Percentiles rank a stretch among this genome's conserved stretches.
phyloP scores from a whole-genome alignment of 1,284 basidiomycete genomes.

The Tilletia horrida region DNA sequence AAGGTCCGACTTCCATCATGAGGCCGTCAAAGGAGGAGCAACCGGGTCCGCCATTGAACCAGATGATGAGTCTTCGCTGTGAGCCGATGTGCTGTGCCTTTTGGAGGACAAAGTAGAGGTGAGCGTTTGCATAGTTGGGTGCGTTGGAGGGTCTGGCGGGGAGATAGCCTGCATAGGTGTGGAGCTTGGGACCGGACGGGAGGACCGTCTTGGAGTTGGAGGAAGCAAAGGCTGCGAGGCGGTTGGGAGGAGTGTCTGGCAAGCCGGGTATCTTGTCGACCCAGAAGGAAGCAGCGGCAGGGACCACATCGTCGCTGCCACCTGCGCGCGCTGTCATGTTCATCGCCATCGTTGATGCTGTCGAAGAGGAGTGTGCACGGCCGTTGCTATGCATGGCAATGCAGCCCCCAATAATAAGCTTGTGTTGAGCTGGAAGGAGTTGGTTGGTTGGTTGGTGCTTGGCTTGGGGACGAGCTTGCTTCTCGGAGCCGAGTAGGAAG shows the following conservation, averaged over 20 bases:
- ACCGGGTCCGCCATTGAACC: slow-evolving; percentile 96
- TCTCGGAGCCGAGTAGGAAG: too few species aligned
- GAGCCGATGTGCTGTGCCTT: slow-evolving; percentile 83
- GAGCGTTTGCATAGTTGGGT: slow-evolving; percentile 60
- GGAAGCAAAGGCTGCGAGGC: not conserved
- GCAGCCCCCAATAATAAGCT: too few species aligned
- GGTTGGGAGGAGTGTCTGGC: not conserved
- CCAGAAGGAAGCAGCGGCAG: slow-evolving; percentile 12
- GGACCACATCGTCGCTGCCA: slow-evolving; percentile 1
- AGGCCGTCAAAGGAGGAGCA: slow-evolving; percentile 95
- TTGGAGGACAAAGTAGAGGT: slow-evolving; percentile 84
- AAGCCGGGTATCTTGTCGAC: slow-evolving; percentile 11
- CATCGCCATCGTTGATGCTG: slow-evolving; percentile 2
- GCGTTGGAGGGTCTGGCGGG: slow-evolving; percentile 24
- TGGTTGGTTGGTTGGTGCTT: too few species aligned
- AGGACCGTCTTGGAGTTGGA: not conserved
- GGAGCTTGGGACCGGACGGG: slow-evolving; percentile 15
- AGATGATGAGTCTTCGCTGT: slow-evolving; percentile 82
- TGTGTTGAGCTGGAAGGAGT: not conserved
- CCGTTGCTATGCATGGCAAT: too few species aligned
- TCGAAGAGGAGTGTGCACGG: not conserved
- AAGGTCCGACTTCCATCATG: slow-evolving; percentile 97
- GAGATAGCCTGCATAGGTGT: slow-evolving; percentile 49
- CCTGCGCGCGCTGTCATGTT: not conserved
- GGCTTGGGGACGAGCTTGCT: too few species aligned